Evolutionary conservation across 179 eudicot species (phyloP).

Genomic region (Beta macrorhiza): DNA sequence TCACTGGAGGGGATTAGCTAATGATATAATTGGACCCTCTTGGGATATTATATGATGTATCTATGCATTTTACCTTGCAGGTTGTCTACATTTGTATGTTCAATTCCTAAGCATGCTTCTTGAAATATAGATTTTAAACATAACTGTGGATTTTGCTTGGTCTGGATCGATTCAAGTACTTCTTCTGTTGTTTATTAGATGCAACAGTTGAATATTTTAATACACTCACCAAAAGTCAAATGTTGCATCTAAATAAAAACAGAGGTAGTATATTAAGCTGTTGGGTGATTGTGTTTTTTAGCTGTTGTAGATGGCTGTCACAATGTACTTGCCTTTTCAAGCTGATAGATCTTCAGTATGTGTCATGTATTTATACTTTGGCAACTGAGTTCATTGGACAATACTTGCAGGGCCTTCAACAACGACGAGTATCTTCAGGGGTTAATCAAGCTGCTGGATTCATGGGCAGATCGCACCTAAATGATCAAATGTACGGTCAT

Average conservation of each 20-base stretch:
- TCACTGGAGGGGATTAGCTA: too few relatives aligned
- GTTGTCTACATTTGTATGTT: too few relatives aligned
- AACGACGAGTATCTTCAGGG: slow-evolving; percentile 32
- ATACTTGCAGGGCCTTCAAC: slow-evolving; percentile 35
- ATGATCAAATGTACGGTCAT: slow-evolving; percentile 41
- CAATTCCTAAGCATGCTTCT: too few relatives aligned
- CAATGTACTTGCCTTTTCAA: background rate
- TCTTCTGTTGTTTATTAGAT: too few relatives aligned
- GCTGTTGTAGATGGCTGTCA: background rate
- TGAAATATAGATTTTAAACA: too few relatives aligned
- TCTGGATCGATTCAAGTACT: background rate
- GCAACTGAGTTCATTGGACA: background rate
- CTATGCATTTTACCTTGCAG: too few relatives aligned
- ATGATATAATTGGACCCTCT: too few relatives aligned
- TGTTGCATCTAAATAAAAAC: too few relatives aligned
- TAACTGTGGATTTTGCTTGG: background rate
- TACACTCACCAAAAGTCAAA: too few relatives aligned
- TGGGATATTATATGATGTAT: too few relatives aligned
- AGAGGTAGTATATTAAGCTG: too few relatives aligned
- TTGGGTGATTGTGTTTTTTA: background rate
- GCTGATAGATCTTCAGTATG: background rate
- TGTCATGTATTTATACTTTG: background rate
- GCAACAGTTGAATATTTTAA: too few relatives aligned
- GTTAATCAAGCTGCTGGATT: slow-evolving; percentile 38
- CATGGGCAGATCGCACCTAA: slow-evolving; percentile 37